Evolutionary conservation across 2,329 filamentous ascomycete species (phyloP).

Genomic region (Trichoderma citrinoviride): DNA sequence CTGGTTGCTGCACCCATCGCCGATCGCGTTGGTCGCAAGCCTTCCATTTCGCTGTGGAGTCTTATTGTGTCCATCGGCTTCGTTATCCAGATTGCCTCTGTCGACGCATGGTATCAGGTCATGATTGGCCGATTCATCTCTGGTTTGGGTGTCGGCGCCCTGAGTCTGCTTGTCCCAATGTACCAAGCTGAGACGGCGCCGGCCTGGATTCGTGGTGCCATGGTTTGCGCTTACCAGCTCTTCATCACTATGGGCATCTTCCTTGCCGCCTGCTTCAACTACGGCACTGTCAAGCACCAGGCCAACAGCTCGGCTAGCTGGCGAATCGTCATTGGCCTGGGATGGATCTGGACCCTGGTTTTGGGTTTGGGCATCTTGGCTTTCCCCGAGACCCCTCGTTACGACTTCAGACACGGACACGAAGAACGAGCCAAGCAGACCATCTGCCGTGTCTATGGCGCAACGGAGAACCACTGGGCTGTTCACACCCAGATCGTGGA

Average conservation of each 20-base stretch:
- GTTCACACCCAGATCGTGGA: conserved; percentile 52
- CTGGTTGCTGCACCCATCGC: conserved; percentile 60
- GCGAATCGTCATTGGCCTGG: conserved; percentile 58
- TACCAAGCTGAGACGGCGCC: conserved; percentile 71
- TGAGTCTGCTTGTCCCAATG: conserved; percentile 67
- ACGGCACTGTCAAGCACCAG: conserved; percentile 52
- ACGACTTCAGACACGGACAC: conserved; percentile 47
- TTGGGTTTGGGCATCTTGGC: conserved; percentile 49
- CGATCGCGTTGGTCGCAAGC: conserved; percentile 62
- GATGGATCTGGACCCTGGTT: conserved; percentile 49
- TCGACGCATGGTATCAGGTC: conserved; percentile 59
- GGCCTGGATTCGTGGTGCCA: conserved; percentile 61
- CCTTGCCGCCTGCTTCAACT: conserved; percentile 59
- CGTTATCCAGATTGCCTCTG: conserved; percentile 62
- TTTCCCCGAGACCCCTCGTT: conserved; percentile 54
- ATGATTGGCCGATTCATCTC: conserved; percentile 63
- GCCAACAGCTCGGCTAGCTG: conserved; percentile 50
- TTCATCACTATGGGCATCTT: conserved; percentile 71
- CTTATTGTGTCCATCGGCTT: conserved; percentile 63
- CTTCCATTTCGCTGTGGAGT: conserved; percentile 61
- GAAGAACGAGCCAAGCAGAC: conserved; percentile 47
- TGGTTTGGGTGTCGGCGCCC: conserved; percentile 64
- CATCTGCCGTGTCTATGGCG: conserved; percentile 49
- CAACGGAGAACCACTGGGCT: conserved; percentile 42
- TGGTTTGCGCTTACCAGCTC: conserved; percentile 67